These are phyloP conservation scores for Hippophae gyantsensis DNA, from an alignment of 306 rosid species.

Conservation along the genomic window DNA sequence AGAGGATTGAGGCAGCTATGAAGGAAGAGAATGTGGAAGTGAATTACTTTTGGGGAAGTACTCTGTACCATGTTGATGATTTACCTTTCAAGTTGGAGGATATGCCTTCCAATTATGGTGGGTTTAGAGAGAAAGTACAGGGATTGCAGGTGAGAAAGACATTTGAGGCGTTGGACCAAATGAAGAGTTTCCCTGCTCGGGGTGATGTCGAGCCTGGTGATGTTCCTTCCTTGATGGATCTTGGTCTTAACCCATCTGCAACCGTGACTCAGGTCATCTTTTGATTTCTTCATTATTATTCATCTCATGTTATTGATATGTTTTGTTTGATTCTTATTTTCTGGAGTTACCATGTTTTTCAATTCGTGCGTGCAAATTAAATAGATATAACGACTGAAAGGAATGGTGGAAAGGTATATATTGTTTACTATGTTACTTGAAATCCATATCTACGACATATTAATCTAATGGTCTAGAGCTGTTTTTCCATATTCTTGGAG, in stretches of 20 bases:
- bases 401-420: too few species aligned
- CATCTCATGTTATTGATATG: background rate
- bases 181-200: constrained; percentile 74
- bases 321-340: background rate
- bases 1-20: constrained; percentile 60
- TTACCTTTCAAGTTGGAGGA: constrained; percentile 78
- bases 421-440: too few species aligned
- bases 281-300: background rate
- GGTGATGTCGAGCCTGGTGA: constrained; percentile 88
- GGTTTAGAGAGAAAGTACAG: constrained; percentile 67
- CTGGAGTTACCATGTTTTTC: background rate
- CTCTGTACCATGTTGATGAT: constrained; percentile 76
- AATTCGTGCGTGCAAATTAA: too few species aligned
- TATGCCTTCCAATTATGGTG: constrained; percentile 77
- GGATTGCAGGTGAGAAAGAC: constrained; percentile 72
- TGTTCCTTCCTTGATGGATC: constrained; percentile 74
- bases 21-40: constrained; percentile 80
- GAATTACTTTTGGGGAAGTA: constrained; percentile 92
- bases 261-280: constrained; percentile 55
- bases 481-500: background rate
- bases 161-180: constrained; percentile 76
- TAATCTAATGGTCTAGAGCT: too few species aligned
- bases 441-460: too few species aligned
- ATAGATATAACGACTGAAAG: too few species aligned
- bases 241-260: constrained; percentile 71